Evolutionary conservation across 768 basidiomycete species (phyloP).

Genomic region (Cystofilobasidium capitatum): DNA sequence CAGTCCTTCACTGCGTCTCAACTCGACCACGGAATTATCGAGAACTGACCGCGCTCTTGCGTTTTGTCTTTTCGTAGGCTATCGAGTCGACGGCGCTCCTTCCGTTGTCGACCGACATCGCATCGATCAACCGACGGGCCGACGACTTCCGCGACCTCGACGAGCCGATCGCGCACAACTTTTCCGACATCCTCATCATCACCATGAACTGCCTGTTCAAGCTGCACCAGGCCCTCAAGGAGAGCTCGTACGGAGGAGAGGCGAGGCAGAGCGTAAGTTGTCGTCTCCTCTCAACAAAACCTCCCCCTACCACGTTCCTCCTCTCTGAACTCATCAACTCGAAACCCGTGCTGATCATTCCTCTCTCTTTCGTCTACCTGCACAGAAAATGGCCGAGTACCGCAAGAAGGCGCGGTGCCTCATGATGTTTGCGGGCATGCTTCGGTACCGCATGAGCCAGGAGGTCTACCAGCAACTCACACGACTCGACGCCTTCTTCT

Average conservation of each 20-base stretch:
- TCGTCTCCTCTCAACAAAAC: no score
- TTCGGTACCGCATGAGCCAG: constrained; percentile 80
- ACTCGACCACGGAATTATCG: no score
- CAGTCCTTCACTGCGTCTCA: constrained; percentile 32
- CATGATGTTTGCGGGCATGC: constrained; percentile 63
- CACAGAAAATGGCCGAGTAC: constrained; percentile 55
- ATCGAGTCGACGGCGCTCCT: constrained; percentile 80
- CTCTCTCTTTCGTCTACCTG: constrained; percentile 24
- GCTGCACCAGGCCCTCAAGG: constrained; percentile 67
- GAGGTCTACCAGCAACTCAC: constrained; percentile 85
- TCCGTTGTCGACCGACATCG: constrained; percentile 74
- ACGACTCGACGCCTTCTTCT: constrained; percentile 30
- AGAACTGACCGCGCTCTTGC: not conserved
- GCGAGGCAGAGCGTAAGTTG: constrained; percentile 62
- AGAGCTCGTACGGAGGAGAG: constrained; percentile 59
- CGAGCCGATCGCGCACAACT: constrained; percentile 68
- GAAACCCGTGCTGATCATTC: constrained; percentile 25
- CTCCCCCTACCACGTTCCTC: not conserved
- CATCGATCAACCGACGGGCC: constrained; percentile 70
- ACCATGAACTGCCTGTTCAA: constrained; percentile 86
- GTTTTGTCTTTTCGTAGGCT: constrained; percentile 45
- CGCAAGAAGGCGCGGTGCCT: constrained; percentile 73
- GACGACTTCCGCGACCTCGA: constrained; percentile 88
- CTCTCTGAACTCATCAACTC: no score
- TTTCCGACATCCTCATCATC: constrained; percentile 75